These are phyloP conservation scores for Cyclotella choctawhatcheeana DNA, from an alignment of 108 stramenopile genomes.

Conservation along the genomic window DNA sequence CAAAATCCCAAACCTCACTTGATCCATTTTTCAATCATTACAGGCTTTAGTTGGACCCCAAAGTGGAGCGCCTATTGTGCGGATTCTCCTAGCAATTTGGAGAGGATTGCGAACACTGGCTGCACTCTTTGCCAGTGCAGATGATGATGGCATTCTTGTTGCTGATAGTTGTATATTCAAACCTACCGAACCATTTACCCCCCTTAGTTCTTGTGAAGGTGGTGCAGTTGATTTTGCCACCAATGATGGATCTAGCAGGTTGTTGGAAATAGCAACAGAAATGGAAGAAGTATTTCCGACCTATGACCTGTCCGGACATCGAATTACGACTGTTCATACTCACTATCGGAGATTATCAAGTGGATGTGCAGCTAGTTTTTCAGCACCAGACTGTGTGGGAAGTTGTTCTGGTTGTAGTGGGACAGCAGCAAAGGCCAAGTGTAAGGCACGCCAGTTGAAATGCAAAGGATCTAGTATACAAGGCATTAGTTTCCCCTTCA, in stretches of 20 bases:
- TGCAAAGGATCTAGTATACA: conserved; percentile 24
- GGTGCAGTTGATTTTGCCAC: conserved; percentile 8
- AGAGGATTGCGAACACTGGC: conserved; percentile 5
- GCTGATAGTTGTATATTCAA: conserved; percentile 34
- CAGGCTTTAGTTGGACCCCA: conserved; percentile 5
- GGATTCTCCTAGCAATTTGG: conserved; percentile 25
- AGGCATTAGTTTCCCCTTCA: conserved; percentile 30
- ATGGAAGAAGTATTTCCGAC: conserved; percentile 31
- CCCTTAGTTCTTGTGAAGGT: background rate
- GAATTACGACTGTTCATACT: conserved; percentile 14
- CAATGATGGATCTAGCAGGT: background rate
- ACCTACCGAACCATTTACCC: background rate
- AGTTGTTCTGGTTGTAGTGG: conserved; percentile 3
- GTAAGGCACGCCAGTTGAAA: conserved; percentile 18
- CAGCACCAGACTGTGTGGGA: conserved; percentile 11
- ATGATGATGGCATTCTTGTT: conserved; percentile 21
- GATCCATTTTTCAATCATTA: too few species aligned
- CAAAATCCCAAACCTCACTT: background rate
- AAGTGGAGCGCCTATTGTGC: conserved; percentile 24
- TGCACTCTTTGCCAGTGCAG: conserved; percentile 1
- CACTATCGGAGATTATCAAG: background rate
- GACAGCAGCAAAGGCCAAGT: conserved; percentile 7
- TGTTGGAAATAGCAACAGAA: conserved; percentile 16
- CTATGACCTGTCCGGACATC: conserved; percentile 9
- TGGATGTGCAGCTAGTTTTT: background rate